Base-by-base conservation (phyloP, 2,329 filamentous ascomycete species). In the Cladobotryum mycophilum region DNA sequence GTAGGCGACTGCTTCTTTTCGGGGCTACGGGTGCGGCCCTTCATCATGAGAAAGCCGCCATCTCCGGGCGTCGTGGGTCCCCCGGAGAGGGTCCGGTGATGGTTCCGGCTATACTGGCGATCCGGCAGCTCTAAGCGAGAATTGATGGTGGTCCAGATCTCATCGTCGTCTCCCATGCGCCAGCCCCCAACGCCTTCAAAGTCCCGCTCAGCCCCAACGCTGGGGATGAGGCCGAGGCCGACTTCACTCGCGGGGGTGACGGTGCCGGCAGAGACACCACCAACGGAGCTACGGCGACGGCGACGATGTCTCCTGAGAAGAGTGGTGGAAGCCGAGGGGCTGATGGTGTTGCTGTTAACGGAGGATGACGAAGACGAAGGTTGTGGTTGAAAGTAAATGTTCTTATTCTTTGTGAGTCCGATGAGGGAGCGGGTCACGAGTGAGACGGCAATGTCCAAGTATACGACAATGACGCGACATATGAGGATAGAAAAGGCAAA, bases 101-200 rank as follows among this genome's bases (percentile, higher is more conserved):
- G 73, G 56, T 76, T 71, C 40, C 71, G 60, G 18, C 57, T 52
- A 25, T 62, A 60, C 15, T 66, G 54, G 20, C 72, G 65, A 53
- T 78, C 74, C 0, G 74, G 74, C 13, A 79, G 61, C 54, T 78
- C 75, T 7, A 78, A 66, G 11, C 75, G 66, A 1, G 75, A 76
- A 56, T 79, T 79, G 54, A 79, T 76, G 41, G 71, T 73, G 15
- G 72, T 73, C 76, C 77, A 80, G 33, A 70, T 58, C 37, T 74
- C 67, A 25, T 78, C 74, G 48, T 76, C 70, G 34, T 62, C 60
- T 12, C 66, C 63, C 14, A 80, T 55, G 44, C 78, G 68, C 78
- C 79, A 83, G 3, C 80, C 80, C 15, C 80, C 80, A 2, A 83
- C 64, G 7, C 80, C 80, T 56, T 83, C 80, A 55, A 76, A 83